Percentiles rank a stretch among this genome's conserved stretches.
Evolutionary conservation across 768 basidiomycete species (phyloP).

Genomic region (Termitomyces sp.): DNA sequence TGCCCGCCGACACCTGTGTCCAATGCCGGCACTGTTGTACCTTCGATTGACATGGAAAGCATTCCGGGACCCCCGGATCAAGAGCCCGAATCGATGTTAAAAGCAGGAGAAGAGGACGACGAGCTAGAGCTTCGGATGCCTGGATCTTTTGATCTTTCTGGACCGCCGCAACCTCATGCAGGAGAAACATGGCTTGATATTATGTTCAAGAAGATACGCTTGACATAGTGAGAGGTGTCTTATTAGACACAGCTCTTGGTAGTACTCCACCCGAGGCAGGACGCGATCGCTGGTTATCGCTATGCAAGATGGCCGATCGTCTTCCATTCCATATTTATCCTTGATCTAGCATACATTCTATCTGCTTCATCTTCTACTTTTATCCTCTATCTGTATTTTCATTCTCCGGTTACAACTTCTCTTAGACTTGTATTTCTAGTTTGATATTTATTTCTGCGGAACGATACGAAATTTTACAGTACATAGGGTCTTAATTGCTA

Average conservation of each 20-base stretch:
- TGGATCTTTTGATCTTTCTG: conserved; percentile 39
- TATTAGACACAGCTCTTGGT: too few species aligned
- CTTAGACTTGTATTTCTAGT: not conserved
- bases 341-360: not conserved
- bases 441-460: not conserved
- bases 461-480: not conserved
- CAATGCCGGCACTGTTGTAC: not conserved
- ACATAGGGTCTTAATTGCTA: not conserved
- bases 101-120: conserved; percentile 11
- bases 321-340: not conserved
- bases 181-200: conserved; percentile 23
- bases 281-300: not conserved
- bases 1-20: conserved; percentile 3
- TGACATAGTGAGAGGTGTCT: conserved; percentile 25
- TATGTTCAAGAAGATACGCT: conserved; percentile 22
- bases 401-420: not conserved
- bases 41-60: not conserved
- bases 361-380: not conserved
- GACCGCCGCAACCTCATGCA: conserved; percentile 3
- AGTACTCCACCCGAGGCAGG: too few species aligned
- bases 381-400: not conserved
- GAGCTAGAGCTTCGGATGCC: conserved; percentile 39
- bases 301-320: not conserved
- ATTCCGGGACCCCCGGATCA: not conserved
- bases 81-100: conserved; percentile 16